These are phyloP conservation scores for Zizania palustris DNA, from an alignment of 202 grass and related monocot species.

Conservation along the genomic window DNA sequence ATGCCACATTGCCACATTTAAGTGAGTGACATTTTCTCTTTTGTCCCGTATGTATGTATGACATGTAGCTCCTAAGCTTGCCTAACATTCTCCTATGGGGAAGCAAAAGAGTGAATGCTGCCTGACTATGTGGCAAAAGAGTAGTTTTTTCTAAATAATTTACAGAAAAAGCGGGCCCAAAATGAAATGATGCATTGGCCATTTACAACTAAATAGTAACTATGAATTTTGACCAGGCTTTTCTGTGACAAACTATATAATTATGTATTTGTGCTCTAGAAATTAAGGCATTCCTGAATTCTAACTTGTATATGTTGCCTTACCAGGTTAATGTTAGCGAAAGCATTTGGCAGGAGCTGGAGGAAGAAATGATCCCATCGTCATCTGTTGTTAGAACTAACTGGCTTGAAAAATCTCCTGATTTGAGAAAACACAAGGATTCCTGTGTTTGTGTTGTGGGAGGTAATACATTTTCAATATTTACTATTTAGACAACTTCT, in stretches of 20 bases:
- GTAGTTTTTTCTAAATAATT: not conserved
- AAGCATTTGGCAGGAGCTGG: slow-evolving; percentile 91
- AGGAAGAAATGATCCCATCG: slow-evolving; percentile 97
- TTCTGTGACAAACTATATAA: not conserved
- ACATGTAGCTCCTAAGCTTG: no score
- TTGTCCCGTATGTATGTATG: no score
- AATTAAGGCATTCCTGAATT: slow-evolving; percentile 20
- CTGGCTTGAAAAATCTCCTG: slow-evolving; percentile 82
- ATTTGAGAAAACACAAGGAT: slow-evolving; percentile 64
- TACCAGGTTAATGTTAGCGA: slow-evolving; percentile 81
- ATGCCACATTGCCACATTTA: no score
- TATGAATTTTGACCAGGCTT: not conserved
- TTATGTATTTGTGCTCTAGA: not conserved
- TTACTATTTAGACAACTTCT: slow-evolving; percentile 10
- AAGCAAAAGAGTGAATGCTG: no score
- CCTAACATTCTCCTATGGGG: no score
- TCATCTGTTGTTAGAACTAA: slow-evolving; percentile 79
- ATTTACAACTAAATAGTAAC: not conserved
- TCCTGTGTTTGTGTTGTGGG: slow-evolving; percentile 80
- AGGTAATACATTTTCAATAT: slow-evolving; percentile 55
- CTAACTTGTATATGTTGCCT: slow-evolving; percentile 46
- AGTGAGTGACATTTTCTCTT: no score
- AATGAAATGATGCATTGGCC: not conserved
- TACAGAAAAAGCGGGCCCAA: not conserved
- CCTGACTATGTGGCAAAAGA: no score